Conservation (phyloP, 2,329 filamentous ascomycete species). For the Hypoxylon sp. region DNA sequence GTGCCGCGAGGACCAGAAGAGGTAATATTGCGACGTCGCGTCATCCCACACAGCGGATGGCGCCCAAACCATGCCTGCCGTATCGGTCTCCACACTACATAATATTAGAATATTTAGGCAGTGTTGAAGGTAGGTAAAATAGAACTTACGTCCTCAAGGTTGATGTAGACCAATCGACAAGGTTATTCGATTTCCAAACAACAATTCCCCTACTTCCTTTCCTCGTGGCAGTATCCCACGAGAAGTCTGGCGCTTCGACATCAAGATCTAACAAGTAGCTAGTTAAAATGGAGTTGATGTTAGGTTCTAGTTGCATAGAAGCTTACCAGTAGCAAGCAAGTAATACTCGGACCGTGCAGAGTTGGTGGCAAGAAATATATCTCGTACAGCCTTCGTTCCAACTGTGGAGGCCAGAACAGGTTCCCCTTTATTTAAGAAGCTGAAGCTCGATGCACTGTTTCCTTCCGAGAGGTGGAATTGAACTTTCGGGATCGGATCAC, state of each 20-base stretch:
- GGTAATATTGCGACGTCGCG: conserved; percentile 58
- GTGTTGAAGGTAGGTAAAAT: neutral
- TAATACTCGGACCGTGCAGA: conserved; percentile 55
- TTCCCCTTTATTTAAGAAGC: conserved; percentile 53
- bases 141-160: conserved; percentile 42
- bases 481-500: conserved; percentile 53
- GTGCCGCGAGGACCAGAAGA: conserved; percentile 64
- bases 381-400: conserved; percentile 55
- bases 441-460: conserved; percentile 53
- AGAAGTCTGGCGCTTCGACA: conserved; percentile 55
- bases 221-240: conserved; percentile 56
- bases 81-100: conserved; percentile 53
- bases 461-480: conserved; percentile 56
- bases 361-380: conserved; percentile 56
- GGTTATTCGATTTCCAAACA: conserved; percentile 56
- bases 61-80: conserved; percentile 58
- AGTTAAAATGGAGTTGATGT: neutral
- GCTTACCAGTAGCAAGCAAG: conserved; percentile 56
- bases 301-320: neutral
- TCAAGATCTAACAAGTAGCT: conserved; percentile 53
- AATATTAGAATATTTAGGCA: conserved; percentile 3
- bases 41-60: conserved; percentile 58
- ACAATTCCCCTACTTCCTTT: conserved; percentile 56
- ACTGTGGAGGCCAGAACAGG: conserved; percentile 55
- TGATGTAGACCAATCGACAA: conserved; percentile 56